Conservation (phyloP, 1,284 basidiomycete genomes). For the Phylloporus gajari region DNA sequence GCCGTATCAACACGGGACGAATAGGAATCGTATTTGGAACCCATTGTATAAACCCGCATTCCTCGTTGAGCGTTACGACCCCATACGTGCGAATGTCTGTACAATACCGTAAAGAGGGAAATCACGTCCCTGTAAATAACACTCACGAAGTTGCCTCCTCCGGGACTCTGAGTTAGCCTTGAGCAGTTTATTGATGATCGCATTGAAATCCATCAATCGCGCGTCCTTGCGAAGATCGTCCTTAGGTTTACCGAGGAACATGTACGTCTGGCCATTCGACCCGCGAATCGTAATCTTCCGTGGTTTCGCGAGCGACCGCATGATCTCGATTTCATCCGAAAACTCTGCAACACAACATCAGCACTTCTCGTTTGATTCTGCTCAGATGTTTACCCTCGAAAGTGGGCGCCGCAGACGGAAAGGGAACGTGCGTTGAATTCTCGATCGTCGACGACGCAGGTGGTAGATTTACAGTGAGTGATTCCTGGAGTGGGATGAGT, state of each 20-base stretch:
- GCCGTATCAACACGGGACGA: constrained; percentile 79
- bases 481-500: constrained; percentile 93
- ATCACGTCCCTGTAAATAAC: neutral
- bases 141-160: constrained; percentile 85
- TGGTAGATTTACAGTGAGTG: constrained; percentile 89
- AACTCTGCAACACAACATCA: constrained; percentile 62
- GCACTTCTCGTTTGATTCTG: too few relatives aligned
- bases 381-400: constrained; percentile 83
- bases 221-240: constrained; percentile 99
- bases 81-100: constrained; percentile 95
- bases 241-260: constrained; percentile 97
- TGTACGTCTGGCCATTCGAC: constrained; percentile 86
- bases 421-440: constrained; percentile 81
- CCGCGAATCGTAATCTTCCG: constrained; percentile 91
- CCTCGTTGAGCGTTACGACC: constrained; percentile 96
- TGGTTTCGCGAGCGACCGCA: constrained; percentile 93
- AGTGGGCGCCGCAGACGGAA: constrained; percentile 80
- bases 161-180: constrained; percentile 95
- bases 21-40: constrained; percentile 93
- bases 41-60: constrained; percentile 99
- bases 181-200: constrained; percentile 97
- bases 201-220: constrained; percentile 97
- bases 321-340: constrained; percentile 86
- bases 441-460: constrained; percentile 66
- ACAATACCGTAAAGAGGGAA: neutral